Conservation (phyloP, 164 flowering plant species). For the Protea cynaroides region DNA sequence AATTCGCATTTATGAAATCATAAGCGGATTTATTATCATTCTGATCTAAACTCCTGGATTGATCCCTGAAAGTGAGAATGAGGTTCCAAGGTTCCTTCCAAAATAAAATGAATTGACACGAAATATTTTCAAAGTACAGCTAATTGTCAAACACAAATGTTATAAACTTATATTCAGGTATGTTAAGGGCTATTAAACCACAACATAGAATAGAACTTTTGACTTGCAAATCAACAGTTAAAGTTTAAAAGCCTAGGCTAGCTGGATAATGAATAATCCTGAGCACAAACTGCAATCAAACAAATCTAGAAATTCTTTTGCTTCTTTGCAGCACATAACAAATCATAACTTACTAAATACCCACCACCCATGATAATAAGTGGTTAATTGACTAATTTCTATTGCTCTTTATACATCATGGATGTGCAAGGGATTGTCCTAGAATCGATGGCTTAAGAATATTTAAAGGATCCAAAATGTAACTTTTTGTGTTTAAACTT, state of each 20-base stretch:
- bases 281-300: no score
- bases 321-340: no score
- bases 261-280: no score
- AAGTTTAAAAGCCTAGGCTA: neutral
- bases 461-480: no score
- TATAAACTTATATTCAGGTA: neutral
- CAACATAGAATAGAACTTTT: neutral
- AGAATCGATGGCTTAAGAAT: no score
- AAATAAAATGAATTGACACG: neutral
- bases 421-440: no score
- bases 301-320: no score
- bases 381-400: no score
- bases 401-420: no score
- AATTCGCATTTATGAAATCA: constrained; percentile 12
- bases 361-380: no score
- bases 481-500: no score
- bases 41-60: constrained; percentile 29
- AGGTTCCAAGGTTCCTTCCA: neutral
- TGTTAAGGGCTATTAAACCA: neutral
- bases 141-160: neutral
- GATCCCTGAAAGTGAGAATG: constrained; percentile 1
- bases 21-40: constrained; percentile 20
- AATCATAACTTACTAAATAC: no score
- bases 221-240: neutral
- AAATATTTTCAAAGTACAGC: neutral